These are phyloP conservation scores for Diaporthe ampelina DNA, from an alignment of 2,329 filamentous ascomycete species.

Conservation along the genomic window DNA sequence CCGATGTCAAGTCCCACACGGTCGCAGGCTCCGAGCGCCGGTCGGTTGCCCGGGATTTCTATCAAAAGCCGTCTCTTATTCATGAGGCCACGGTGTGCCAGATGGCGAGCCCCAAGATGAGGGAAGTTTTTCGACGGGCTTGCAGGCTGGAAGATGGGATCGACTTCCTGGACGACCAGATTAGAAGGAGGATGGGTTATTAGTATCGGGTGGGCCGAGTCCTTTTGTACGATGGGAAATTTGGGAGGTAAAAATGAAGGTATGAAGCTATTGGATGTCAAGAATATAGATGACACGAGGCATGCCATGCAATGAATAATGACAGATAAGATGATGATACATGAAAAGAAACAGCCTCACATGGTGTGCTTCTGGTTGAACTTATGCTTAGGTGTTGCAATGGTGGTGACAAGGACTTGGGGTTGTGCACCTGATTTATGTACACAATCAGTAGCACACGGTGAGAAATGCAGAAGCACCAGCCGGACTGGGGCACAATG, in stretches of 20 bases:
- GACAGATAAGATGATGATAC: not conserved
- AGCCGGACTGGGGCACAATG: not conserved
- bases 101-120: conserved; percentile 85
- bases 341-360: not conserved
- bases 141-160: conserved; percentile 75
- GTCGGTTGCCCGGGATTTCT: conserved; percentile 74
- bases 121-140: conserved; percentile 77
- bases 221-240: not conserved
- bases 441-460: not conserved
- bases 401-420: not conserved
- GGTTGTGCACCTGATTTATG: not conserved
- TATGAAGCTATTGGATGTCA: not conserved
- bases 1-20: conserved; percentile 53
- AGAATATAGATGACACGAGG: conserved; percentile 19
- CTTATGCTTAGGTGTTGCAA: not conserved
- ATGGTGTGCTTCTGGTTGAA: not conserved
- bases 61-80: conserved; percentile 69
- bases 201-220: not conserved
- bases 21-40: not conserved
- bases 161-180: conserved; percentile 69
- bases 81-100: conserved; percentile 73
- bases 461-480: not conserved
- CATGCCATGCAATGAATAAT: conserved; percentile 16
- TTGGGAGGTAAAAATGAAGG: not conserved
- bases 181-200: conserved; percentile 69